Percentiles rank a stretch among this genome's conserved stretches.
phyloP scores from a whole-genome alignment of 2,329 filamentous ascomycete genomes.

The Neopestalotiopsis clavispora region DNA sequence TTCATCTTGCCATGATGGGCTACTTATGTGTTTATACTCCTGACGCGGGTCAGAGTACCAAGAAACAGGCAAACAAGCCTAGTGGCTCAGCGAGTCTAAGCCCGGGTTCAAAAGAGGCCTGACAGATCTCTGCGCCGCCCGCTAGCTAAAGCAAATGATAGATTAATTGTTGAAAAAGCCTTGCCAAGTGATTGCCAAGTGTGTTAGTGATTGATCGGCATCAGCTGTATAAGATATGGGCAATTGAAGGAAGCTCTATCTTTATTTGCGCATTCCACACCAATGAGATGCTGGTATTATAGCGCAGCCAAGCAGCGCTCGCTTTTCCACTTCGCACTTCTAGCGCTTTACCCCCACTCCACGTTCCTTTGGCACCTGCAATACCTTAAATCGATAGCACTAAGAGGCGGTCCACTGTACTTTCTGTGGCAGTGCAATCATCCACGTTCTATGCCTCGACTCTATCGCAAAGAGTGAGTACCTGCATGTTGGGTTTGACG shows the following conservation, averaged over 20 bases:
- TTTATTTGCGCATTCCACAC: background rate
- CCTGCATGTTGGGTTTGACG: too few relatives aligned
- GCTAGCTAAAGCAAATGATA: background rate
- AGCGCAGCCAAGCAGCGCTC: background rate
- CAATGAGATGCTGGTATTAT: background rate
- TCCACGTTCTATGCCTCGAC: too few relatives aligned
- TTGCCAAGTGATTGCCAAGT: background rate
- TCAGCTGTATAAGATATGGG: background rate
- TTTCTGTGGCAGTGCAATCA: too few relatives aligned
- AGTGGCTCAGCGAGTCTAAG: background rate
- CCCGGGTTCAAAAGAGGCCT: background rate
- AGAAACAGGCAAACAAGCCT: too few relatives aligned
- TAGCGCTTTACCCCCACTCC: background rate
- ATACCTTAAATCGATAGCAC: background rate
- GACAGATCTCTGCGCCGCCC: background rate
- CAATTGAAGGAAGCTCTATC: background rate
- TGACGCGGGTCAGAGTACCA: background rate
- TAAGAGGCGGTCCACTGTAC: too few relatives aligned
- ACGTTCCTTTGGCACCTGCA: background rate
- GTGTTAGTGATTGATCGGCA: background rate
- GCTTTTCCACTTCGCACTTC: background rate
- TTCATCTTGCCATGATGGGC: background rate
- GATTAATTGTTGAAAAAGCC: background rate
- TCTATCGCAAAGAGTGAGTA: too few relatives aligned
- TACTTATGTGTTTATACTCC: background rate